Base-by-base conservation (phyloP, 805 yeast species). In the Ogataea pilisensis region DNA sequence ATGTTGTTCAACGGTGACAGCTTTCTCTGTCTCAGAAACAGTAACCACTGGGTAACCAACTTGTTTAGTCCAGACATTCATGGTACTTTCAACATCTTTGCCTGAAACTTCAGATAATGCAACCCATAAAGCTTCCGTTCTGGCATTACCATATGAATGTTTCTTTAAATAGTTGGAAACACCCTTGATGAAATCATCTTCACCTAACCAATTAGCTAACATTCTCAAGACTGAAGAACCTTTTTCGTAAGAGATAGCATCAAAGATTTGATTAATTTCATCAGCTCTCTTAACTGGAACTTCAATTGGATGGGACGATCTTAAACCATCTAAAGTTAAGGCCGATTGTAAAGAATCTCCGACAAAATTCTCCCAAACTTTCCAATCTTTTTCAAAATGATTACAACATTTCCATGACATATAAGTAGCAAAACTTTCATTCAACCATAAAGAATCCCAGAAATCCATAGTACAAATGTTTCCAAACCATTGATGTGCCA, bases 401-500 rank as follows among this genome's bases (percentile, higher is more conserved):
- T 83, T 78, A 42, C 82, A 80, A 16, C 91, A 82, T 44, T 73
- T 68, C 73, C 76, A 84, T 1, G 87, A 84, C 65, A 84, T 85
- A 82, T 88, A 86, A 27, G 95, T 87, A 14, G 95, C 95, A 64
- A 86, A 86, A 30, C 93, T 91, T 66, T 86, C 95, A 60, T 86
- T 86, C 48, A 86, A 75, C 95, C 95, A 86, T 50, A 86, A 71
- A 49, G 85, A 91, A 59, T 86, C 89, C 95, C 95, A 86, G 87
- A 93, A 87, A 54, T 85, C 82, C 95, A 86, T 86, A 33, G 95
- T 87, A 48, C 87, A 93, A 52, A 85, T 73, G 64, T 87, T 82
- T 45, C 95, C 95, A 54, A 86, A 87, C 95, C 95, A 87, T 65
- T 86, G 95, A 64, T 86, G 95, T n/a, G 95, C 95, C 47, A 86